Base-by-base conservation (phyloP, 148 eudicot species). In the Arbutus unedo region DNA sequence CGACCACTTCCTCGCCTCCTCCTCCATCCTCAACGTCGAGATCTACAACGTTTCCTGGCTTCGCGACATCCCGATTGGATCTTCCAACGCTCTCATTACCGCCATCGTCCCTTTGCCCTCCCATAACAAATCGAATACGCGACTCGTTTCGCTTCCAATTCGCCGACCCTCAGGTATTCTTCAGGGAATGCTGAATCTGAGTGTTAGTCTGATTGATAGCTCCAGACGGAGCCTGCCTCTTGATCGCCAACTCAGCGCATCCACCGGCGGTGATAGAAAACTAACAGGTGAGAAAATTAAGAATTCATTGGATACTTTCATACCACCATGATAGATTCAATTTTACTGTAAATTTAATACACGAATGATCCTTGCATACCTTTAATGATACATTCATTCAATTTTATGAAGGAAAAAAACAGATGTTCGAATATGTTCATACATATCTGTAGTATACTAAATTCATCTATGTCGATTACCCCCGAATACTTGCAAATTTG, bases 21-120 rank as follows among this genome's bases (percentile, higher is more conserved):
- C 83, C 10, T 8, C 90, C 10, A 53, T 79, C 60, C 53, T 88
- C 31, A 88, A 79, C 7, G 13, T 88, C 56, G 86, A 85, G 64
- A 86, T 88, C 71, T 88, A 81, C 64, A 86, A 86, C 23, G 85
- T 84, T 6, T 87, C 90, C 2, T 86, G 85, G 85, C 60, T 88
- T 2, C 83, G 90, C 0, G 88, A 88, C 85, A 84, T 86, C 11
- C 90, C 90, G 23, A 81, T 88, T 2, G 90, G 90, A 31, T 83
- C 83, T 7, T 19, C 84, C n/a, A 75, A 25, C 7, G 60, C 77
- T 21, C 59, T 21, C 18, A 47, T 86, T 55, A 70, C 53, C 74
- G 54, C 51, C 48, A 66, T 88, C 11, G 4, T 82, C 9, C 79
- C 74, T 6, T 31, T 14, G 3, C 4, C 57, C 1, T 45, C 44